phyloP scores from a whole-genome alignment of 2,329 filamentous ascomycete genomes.

The Fusarium tuaranense region DNA sequence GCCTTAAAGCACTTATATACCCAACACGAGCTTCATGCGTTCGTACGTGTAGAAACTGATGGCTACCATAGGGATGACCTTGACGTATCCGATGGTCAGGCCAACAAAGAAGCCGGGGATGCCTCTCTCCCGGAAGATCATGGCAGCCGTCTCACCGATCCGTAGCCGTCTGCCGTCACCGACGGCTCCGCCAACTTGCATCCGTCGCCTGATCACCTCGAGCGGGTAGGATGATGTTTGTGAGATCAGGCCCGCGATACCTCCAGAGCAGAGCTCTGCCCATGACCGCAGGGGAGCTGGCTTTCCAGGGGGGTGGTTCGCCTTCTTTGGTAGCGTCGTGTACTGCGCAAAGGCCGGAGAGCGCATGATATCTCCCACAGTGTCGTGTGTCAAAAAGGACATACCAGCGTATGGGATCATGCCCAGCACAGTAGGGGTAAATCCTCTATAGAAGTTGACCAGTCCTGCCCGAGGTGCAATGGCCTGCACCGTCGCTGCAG shows the following conservation, averaged over 20 bases:
- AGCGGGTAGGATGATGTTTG: slow-evolving; percentile 95
- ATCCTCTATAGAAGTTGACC: slow-evolving; percentile 94
- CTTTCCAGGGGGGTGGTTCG: slow-evolving; percentile 67
- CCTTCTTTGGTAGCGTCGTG: slow-evolving; percentile 78
- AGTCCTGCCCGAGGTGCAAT: slow-evolving; percentile 75
- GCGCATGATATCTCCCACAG: slow-evolving; percentile 85
- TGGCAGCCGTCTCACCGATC: slow-evolving; percentile 81
- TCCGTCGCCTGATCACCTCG: slow-evolving; percentile 89
- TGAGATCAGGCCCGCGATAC: slow-evolving; percentile 86
- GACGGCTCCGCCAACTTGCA: slow-evolving; percentile 96
- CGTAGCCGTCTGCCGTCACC: slow-evolving; percentile 85
- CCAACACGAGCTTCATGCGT: slow-evolving; percentile 71
- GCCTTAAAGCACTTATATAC: slow-evolving; percentile 62
- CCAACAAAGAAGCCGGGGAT: slow-evolving; percentile 90
- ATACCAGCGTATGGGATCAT: slow-evolving; percentile 98
- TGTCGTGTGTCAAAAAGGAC: slow-evolving; percentile 96
- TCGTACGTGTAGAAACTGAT: slow-evolving; percentile 76
- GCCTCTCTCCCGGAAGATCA: slow-evolving; percentile 82
- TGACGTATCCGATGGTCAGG: slow-evolving; percentile 93
- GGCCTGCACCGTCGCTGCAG: slow-evolving; percentile 55
- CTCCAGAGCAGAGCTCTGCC: slow-evolving; percentile 88
- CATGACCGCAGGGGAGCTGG: slow-evolving; percentile 82
- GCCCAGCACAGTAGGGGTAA: slow-evolving; percentile 87
- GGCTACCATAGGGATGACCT: slow-evolving; percentile 91
- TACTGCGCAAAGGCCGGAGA: slow-evolving; percentile 74